Conservation (phyloP, 345 rosid genomes). For the Mercurialis annua region DNA sequence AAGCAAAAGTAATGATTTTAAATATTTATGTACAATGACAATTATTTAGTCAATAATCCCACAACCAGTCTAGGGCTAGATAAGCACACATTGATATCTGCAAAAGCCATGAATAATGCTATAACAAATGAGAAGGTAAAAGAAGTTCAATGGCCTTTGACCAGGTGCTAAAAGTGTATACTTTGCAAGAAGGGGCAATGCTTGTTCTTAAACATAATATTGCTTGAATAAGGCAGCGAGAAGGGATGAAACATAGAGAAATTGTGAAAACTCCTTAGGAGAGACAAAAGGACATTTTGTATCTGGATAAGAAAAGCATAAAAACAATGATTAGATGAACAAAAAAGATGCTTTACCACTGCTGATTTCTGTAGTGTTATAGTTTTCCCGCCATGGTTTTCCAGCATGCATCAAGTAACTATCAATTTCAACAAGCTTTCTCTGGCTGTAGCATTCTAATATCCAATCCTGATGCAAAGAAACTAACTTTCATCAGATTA, state of each 20-base stretch:
- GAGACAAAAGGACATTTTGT: background rate
- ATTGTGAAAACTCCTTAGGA: background rate
- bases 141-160: background rate
- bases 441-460: slow-evolving; percentile 58
- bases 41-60: background rate
- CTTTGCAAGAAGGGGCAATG: background rate
- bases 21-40: background rate
- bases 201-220: background rate
- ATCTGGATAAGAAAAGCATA: background rate
- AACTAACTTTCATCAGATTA: slow-evolving; percentile 15
- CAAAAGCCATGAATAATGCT: background rate
- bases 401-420: slow-evolving; percentile 81
- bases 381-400: slow-evolving; percentile 73
- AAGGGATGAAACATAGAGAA: background rate
- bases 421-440: slow-evolving; percentile 75
- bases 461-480: slow-evolving; percentile 68
- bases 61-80: background rate
- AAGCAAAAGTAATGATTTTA: background rate
- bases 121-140: background rate
- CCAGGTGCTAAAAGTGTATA: background rate
- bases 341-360: slow-evolving; percentile 34
- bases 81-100: background rate
- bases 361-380: slow-evolving; percentile 21
- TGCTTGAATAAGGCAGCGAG: background rate
- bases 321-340: background rate